Percentiles rank a stretch among this genome's conserved stretches.
Conservation (phyloP, 257 asterid species). For the Fraxinus americana region DNA sequence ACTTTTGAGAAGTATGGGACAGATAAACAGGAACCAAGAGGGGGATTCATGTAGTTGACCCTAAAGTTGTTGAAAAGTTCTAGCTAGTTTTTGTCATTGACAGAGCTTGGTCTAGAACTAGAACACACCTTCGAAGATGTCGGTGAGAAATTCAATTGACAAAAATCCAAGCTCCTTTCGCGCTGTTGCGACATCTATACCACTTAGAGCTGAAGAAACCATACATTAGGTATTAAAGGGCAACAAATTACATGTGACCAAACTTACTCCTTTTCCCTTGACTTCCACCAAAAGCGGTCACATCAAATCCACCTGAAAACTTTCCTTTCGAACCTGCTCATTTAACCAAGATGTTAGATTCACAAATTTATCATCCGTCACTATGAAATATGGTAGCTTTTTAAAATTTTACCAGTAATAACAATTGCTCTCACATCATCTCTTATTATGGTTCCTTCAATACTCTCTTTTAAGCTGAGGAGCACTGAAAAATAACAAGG, state of each 20-base stretch:
- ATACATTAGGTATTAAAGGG: constrained; percentile 3
- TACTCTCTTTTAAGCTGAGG: constrained; percentile 44
- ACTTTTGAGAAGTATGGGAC: background rate
- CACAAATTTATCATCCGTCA: background rate
- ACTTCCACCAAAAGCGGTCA: constrained; percentile 42
- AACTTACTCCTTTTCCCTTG: constrained; percentile 41
- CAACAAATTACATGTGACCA: constrained; percentile 15
- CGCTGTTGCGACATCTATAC: constrained; percentile 31
- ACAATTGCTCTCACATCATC: constrained; percentile 63
- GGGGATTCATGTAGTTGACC: background rate
- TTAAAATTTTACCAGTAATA: constrained; percentile 41
- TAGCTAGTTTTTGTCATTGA: background rate
- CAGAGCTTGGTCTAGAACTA: background rate
- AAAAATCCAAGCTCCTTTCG: constrained; percentile 42
- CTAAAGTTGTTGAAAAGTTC: background rate
- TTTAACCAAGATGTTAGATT: background rate
- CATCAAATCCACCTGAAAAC: constrained; percentile 58
- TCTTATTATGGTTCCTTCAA: constrained; percentile 41
- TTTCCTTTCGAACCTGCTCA: constrained; percentile 45
- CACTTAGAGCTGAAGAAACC: constrained; percentile 16
- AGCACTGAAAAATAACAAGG: constrained; percentile 38
- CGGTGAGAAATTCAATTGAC: constrained; percentile 47
- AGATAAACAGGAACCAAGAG: background rate
- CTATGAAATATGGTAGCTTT: background rate
- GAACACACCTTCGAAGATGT: constrained; percentile 50